Base-by-base conservation (phyloP, 2,329 filamentous ascomycete species). In the Penicillium sp. region DNA sequence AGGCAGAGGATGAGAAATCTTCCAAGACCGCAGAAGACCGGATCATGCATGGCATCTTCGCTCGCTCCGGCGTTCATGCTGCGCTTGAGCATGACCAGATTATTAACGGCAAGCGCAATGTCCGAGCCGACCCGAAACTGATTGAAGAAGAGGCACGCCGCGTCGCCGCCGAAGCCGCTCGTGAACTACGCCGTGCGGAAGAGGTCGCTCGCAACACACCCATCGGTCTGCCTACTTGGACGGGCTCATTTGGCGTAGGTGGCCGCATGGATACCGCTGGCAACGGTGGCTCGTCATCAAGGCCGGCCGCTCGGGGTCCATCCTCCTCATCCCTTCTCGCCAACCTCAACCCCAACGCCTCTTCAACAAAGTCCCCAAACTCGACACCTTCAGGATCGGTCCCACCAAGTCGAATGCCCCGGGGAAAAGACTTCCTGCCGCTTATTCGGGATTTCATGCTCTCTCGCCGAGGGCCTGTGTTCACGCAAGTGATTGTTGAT, bases 41-140 rank as follows among this genome's bases (percentile, higher is more conserved):
- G 39, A 82, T 97, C 55, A 86, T 97, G 73, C 84, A 90, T 53
- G 86, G 87, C 44, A 89, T 98, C 46, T 95, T 97, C 64, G 85
- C 90, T 1, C 83, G 84, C 36, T 86, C 88, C 0, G 86, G 85
- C 2, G 86, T 97, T 1, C 90, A 95, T 60, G 90, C 86, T n/a
- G 88, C 90, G 0, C 81, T 96, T 39, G 88, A 96, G 60, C 93
- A 98, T 64, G 93, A 97, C 56, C 81, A 89, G 45, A 95, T 97
- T 60, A 81, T 97, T 59, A 87, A 85, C 56, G 86, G 86, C 35
- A 85, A 83, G 57, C 81, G 81, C 44, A 82, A 82, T 47, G 73
- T 88, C 13, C 79, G 82, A 52, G 86, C 89, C 0, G 88, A 95
- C 60, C 83, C 83, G 4, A 80, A 80, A 25, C 85, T 95, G 55